Conservation (phyloP, 768 basidiomycete genomes). For the Cystoderma amianthinum region DNA sequence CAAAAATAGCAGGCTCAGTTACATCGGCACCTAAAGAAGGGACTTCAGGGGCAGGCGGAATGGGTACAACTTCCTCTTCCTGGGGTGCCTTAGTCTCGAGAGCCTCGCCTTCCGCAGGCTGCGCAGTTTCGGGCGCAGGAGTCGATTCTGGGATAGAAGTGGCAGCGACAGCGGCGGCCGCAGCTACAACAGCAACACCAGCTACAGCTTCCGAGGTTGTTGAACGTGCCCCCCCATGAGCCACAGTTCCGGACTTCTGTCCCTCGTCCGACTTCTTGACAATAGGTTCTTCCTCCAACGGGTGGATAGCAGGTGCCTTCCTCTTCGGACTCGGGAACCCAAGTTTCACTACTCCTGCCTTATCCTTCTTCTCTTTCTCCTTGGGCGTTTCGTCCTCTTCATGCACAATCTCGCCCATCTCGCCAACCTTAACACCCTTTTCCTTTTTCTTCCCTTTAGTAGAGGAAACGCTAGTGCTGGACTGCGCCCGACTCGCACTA, state of each 20-base stretch:
- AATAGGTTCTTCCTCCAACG: constrained; percentile 3
- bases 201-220: constrained; percentile 6
- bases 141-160: too few species aligned
- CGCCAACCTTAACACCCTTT: constrained; percentile 42
- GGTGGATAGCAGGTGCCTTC: neutral
- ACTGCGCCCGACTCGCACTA: constrained; percentile 13
- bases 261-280: too few species aligned
- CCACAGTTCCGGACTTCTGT: too few species aligned
- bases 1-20: too few species aligned
- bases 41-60: too few species aligned
- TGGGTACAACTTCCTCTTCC: too few species aligned
- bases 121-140: constrained; percentile 6
- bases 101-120: neutral
- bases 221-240: too few species aligned
- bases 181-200: constrained; percentile 9
- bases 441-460: constrained; percentile 23
- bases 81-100: too few species aligned
- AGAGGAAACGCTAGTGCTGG: constrained; percentile 20
- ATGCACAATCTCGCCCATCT: constrained; percentile 63
- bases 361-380: constrained; percentile 8
- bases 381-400: constrained; percentile 40
- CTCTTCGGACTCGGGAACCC: constrained; percentile 13
- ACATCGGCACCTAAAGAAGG: too few species aligned
- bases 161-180: constrained; percentile 13
- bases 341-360: constrained; percentile 12